Conservation (phyloP, 1,139 yeast species). For the Meyerozyma guilliermondii region DNA sequence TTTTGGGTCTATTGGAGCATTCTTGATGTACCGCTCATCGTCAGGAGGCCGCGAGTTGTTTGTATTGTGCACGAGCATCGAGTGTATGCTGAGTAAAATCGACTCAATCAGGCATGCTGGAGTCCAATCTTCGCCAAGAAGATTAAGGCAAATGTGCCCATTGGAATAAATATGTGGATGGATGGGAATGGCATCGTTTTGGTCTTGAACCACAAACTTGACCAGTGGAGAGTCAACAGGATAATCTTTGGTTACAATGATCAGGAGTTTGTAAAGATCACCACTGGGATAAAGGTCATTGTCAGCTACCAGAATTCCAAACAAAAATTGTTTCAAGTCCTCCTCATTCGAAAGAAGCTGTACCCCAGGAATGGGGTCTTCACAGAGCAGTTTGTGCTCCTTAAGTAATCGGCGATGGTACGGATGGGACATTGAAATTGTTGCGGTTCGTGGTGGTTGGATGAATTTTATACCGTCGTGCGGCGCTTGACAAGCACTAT, state of each 20-base stretch:
- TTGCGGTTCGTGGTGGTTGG: background rate
- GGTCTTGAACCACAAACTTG: slow-evolving; percentile 32
- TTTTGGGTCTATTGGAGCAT: slow-evolving; percentile 58
- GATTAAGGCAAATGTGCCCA: slow-evolving; percentile 67
- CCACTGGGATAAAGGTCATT: slow-evolving; percentile 24
- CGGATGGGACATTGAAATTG: slow-evolving; percentile 11
- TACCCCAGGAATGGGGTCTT: slow-evolving; percentile 23
- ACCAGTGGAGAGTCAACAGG: slow-evolving; percentile 67
- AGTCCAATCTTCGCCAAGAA: slow-evolving; percentile 67
- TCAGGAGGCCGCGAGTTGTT: slow-evolving; percentile 49
- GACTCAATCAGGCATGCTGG: slow-evolving; percentile 60
- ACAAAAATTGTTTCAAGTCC: slow-evolving; percentile 17
- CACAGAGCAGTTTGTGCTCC: slow-evolving; percentile 28
- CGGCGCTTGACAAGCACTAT: background rate
- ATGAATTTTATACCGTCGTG: background rate
- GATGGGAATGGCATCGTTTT: slow-evolving; percentile 39
- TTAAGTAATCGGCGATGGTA: slow-evolving; percentile 38
- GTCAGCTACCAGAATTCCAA: slow-evolving; percentile 19
- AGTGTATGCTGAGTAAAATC: slow-evolving; percentile 55
- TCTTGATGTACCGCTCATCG: slow-evolving; percentile 41
- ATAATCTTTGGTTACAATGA: slow-evolving; percentile 43
- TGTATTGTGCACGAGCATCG: slow-evolving; percentile 54
- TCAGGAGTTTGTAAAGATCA: slow-evolving; percentile 27
- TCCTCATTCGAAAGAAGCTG: slow-evolving; percentile 20
- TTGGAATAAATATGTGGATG: slow-evolving; percentile 74